phyloP scores from a whole-genome alignment of 192 early-diverging fungal genomes.

The Backusella morwellensis region DNA sequence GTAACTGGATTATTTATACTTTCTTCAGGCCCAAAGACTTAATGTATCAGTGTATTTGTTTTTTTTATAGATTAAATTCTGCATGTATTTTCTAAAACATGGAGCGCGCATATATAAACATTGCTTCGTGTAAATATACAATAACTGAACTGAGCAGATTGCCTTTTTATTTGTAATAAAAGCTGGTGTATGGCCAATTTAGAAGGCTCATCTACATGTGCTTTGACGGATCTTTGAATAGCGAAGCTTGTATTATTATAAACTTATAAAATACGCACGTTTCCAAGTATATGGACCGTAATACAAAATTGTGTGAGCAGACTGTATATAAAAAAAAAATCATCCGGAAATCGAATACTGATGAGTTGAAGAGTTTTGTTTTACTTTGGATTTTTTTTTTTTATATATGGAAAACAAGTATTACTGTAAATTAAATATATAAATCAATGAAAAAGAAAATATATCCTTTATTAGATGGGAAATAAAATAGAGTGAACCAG shows the following conservation, averaged over 20 bases:
- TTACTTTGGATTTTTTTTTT: not conserved
- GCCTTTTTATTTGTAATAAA: not conserved
- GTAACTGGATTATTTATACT: not conserved
- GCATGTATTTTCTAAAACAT: not conserved
- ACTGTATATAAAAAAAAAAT: not conserved
- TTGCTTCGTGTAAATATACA: not conserved
- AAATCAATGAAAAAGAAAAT: not conserved
- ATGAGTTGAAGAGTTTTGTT: not conserved
- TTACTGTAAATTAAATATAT: not conserved
- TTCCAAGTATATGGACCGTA: not conserved
- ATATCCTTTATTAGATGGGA: not conserved
- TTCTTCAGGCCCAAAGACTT: not conserved
- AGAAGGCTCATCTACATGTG: not conserved
- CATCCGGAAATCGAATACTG: not conserved
- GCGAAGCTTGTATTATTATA: not conserved
- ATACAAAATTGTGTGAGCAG: slow-evolving; percentile 6
- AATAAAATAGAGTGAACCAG: not conserved
- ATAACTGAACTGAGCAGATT: not conserved
- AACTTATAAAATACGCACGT: not conserved
- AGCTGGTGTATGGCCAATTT: not conserved
- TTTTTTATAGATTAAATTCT: not conserved
- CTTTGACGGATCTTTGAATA: not conserved
- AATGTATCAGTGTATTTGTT: not conserved
- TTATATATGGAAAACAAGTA: not conserved
- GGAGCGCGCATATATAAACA: no score